phyloP scores from a whole-genome alignment of 441 rosid species.

The Croton laevigatus region DNA sequence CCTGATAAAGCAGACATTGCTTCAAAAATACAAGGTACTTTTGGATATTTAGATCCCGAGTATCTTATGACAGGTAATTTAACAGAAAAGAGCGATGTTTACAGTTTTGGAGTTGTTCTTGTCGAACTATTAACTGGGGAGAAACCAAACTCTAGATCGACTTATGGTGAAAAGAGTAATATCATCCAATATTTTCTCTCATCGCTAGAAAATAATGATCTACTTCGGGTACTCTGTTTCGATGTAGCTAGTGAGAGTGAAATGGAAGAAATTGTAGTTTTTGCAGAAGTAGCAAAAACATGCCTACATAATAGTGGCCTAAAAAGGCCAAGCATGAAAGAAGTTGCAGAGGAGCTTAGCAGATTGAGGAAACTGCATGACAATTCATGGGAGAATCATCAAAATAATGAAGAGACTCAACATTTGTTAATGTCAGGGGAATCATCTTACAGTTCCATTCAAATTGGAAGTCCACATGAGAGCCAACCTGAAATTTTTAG shows the following conservation, averaged over 20 bases:
- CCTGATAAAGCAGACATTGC: no score
- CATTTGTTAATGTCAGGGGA: slow-evolving; percentile 9
- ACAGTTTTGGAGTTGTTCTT: slow-evolving; percentile 35
- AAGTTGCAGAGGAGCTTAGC: slow-evolving; percentile 29
- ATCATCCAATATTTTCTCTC: slow-evolving; percentile 23
- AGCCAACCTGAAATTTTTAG: background rate
- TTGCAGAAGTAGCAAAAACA: slow-evolving; percentile 20
- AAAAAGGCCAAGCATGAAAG: slow-evolving; percentile 32
- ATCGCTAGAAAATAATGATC: slow-evolving; percentile 9
- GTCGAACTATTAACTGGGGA: slow-evolving; percentile 31
- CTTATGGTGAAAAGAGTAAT: slow-evolving; percentile 16
- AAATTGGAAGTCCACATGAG: background rate
- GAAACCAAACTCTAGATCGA: slow-evolving; percentile 16
- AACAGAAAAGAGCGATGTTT: slow-evolving; percentile 30
- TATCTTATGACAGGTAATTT: slow-evolving; percentile 6
- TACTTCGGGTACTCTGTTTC: slow-evolving; percentile 14
- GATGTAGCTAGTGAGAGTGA: background rate
- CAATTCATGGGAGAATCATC: background rate
- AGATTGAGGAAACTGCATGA: slow-evolving; percentile 18
- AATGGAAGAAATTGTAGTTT: slow-evolving; percentile 30
- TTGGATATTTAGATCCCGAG: no score
- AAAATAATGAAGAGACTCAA: slow-evolving; percentile 11
- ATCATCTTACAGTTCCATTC: background rate
- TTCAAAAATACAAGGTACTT: no score
- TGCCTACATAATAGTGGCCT: slow-evolving; percentile 2